Evolutionary conservation across 1,284 basidiomycete species (phyloP).

Genomic region (Malassezia obtusa): DNA sequence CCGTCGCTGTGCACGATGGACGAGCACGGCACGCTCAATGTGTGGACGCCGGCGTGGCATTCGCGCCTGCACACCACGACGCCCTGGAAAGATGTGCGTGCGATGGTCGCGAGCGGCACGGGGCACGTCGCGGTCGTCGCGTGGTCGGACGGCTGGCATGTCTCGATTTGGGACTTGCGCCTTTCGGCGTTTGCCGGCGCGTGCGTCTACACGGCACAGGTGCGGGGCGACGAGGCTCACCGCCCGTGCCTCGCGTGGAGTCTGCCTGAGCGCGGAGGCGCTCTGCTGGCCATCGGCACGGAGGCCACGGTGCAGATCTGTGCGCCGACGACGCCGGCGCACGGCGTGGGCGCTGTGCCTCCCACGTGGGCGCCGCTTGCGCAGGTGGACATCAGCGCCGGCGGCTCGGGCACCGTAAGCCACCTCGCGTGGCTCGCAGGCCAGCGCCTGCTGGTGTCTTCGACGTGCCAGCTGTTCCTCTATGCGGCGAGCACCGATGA

Average conservation of each 20-base stretch:
- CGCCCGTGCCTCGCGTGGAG: not conserved
- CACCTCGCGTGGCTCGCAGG: constrained; percentile 9
- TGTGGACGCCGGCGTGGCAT: not conserved
- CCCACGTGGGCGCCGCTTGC: constrained; percentile 2
- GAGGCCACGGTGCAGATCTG: not conserved
- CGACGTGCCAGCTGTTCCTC: constrained; percentile 15
- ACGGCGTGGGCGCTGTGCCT: not conserved
- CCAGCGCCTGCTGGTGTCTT: constrained; percentile 7
- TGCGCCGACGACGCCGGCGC: not conserved
- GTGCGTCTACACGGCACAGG: not conserved
- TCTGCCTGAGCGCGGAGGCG: no score
- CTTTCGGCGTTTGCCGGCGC: not conserved
- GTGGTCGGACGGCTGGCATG: not conserved
- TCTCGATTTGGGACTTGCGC: not conserved
- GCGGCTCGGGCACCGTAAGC: not conserved
- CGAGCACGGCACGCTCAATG: not conserved
- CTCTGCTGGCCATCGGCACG: not conserved
- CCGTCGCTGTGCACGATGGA: not conserved
- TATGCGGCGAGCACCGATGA: not conserved
- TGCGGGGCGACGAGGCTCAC: not conserved
- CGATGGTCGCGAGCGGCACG: not conserved
- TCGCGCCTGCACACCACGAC: not conserved
- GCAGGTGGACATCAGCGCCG: not conserved
- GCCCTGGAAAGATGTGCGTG: not conserved
- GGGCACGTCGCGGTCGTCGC: not conserved